Percentiles rank a stretch among this genome's conserved stretches.
Evolutionary conservation across 2,329 filamentous ascomycete genomes (phyloP).

Genomic region (Aspergillus texensis): DNA sequence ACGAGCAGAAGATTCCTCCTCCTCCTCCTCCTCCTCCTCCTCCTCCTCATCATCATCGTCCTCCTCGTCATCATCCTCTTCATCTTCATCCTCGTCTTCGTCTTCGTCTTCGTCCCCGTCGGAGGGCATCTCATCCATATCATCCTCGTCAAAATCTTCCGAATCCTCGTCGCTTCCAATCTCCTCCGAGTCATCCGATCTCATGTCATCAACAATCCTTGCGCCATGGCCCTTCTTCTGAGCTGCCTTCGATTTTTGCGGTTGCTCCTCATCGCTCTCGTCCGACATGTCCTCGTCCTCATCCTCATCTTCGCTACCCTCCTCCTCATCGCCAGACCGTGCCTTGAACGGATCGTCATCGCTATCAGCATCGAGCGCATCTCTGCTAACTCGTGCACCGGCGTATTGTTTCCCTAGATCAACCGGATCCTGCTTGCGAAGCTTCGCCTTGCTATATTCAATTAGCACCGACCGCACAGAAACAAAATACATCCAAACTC

Average conservation of each 20-base stretch:
- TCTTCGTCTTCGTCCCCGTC: conserved; percentile 27
- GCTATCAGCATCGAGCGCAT: conserved; percentile 63
- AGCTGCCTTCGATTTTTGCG: conserved; percentile 6
- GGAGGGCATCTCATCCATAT: conserved; percentile 24
- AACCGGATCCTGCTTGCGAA: conserved; percentile 71
- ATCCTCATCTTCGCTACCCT: conserved; percentile 30
- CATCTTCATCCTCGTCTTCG: conserved; percentile 30
- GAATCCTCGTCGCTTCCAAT: conserved; percentile 28
- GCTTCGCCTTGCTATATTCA: conserved; percentile 70
- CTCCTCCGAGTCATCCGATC: conserved; percentile 30
- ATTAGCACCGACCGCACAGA: conserved; percentile 14
- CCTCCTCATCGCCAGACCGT: conserved; percentile 40
- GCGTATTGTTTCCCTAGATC: conserved; percentile 78
- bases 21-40: neutral
- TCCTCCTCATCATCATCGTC: conserved; percentile 22
- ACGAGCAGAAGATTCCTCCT: conserved; percentile 24
- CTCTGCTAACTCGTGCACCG: conserved; percentile 73
- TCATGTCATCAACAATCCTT: conserved; percentile 16
- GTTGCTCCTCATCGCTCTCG: conserved; percentile 18
- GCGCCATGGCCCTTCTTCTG: conserved; percentile 26
- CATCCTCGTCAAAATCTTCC: conserved; percentile 28
- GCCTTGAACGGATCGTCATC: conserved; percentile 51
- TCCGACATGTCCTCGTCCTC: conserved; percentile 27
- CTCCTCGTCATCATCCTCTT: conserved; percentile 26
- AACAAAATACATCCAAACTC: conserved; percentile 27